Base-by-base conservation (phyloP, 495 filamentous ascomycete genomes). In the Paragyromitra xinjiangensis region DNA sequence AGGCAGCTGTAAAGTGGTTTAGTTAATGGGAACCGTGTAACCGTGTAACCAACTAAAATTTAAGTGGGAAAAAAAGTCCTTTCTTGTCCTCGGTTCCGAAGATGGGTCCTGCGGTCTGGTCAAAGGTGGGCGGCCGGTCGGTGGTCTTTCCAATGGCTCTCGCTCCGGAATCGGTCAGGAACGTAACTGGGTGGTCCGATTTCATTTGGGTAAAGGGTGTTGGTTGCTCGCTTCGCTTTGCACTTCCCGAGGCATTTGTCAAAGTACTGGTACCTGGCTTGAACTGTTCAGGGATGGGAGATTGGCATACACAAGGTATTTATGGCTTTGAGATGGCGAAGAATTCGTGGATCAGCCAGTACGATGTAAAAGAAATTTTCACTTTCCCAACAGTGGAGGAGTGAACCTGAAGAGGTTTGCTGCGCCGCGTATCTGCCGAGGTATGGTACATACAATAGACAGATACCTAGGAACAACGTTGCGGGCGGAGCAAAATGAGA, bases 11-110 rank as follows among this genome's bases (percentile, higher is more conserved):
- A 37, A 48, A 55, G 62, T 75, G 26, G 40, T 55, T 12, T 42
- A 69, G 55, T 53, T 75, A 55, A 69, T 69, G 64, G 63, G 65
- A 69, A 69, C 48, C 11, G 61, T 64, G 67, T 76, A 71, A 76
- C 61, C n/a, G 50, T 67, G 51, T 71, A 75, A 75, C 61, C 26
- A 24, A 48, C 26, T 48, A 59, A 50, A 37, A 65, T 62, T 22
- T 48, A 39, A 64, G 62, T 68, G 71, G 53, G 22, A 22, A 39
- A 68, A 75, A 74, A 62, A 51, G 16, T 29, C 44, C 45, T 39
- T 19, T 40, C 62, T 59, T 24, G 22, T 68, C 63, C 67, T 58
- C 68, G 73, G 67, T 63, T 75, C 72, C 56, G 39, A 71, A 64
- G 59, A 71, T 64, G 71, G 59, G 63, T 39, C 34, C 12, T 48